These are phyloP conservation scores for Juncus effusus DNA, from an alignment of 176 grass and related monocot species.

Conservation along the genomic window DNA sequence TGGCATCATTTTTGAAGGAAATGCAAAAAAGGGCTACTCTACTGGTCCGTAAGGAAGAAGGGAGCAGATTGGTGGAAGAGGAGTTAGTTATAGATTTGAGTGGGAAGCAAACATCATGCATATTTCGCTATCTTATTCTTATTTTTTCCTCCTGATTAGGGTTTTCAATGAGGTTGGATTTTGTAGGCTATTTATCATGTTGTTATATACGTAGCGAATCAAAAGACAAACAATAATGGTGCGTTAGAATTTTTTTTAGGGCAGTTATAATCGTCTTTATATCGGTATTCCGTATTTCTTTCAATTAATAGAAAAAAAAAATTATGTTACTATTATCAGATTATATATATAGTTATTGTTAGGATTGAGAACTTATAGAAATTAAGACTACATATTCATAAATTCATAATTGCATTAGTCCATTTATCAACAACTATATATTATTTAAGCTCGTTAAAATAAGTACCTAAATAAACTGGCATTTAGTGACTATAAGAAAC, in stretches of 20 bases:
- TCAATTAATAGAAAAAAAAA: not conserved
- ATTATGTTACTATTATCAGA: not conserved
- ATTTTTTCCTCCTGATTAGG: not conserved
- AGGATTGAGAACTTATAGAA: too few species aligned
- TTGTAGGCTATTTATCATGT: not conserved
- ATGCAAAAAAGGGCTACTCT: not conserved
- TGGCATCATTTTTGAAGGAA: not conserved
- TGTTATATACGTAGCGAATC: not conserved
- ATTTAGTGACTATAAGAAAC: too few species aligned
- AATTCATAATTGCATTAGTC: too few species aligned
- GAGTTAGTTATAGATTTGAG: conserved; percentile 49
- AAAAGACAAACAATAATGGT: too few species aligned
- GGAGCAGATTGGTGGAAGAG: conserved; percentile 18
- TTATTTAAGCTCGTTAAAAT: too few species aligned
- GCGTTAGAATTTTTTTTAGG: not conserved
- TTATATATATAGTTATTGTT: too few species aligned
- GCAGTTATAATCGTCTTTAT: not conserved
- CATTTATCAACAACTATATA: too few species aligned
- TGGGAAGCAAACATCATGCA: conserved; percentile 46
- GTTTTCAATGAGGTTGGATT: conserved; percentile 3
- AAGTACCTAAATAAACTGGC: too few species aligned
- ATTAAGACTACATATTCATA: too few species aligned
- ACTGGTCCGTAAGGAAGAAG: conserved; percentile 9
- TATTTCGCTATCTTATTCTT: conserved; percentile 17
- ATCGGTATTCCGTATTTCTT: not conserved